A percentile compares a stretch with the other conserved stretches of the same genome.
These are phyloP conservation scores for Pythium rishiriense DNA, from an alignment of 352 stramenopile species.

Conservation along the genomic window DNA sequence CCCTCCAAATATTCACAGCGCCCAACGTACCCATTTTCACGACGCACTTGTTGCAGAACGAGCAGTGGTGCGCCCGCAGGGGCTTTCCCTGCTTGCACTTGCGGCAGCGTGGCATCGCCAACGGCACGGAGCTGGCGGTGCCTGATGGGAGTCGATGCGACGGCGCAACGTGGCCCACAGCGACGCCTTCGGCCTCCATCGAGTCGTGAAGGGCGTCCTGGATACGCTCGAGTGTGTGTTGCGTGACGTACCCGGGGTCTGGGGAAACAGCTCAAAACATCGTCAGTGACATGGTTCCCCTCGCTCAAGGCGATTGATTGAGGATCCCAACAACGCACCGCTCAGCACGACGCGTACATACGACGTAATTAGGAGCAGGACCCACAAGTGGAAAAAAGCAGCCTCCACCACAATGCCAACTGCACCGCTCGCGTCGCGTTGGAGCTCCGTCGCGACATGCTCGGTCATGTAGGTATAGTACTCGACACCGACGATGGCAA, in stretches of 20 bases:
- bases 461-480: slow-evolving; percentile 66
- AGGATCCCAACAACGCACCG: slow-evolving; percentile 34
- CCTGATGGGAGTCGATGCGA: slow-evolving; percentile 8
- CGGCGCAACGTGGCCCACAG: slow-evolving; percentile 5
- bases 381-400: slow-evolving; percentile 60
- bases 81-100: slow-evolving; percentile 75
- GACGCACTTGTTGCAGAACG: slow-evolving; percentile 84
- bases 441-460: slow-evolving; percentile 45
- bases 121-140: neutral
- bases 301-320: too few relatives aligned
- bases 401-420: slow-evolving; percentile 35
- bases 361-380: slow-evolving; percentile 46
- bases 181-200: slow-evolving; percentile 45
- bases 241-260: slow-evolving; percentile 84
- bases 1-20: neutral
- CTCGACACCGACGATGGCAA: slow-evolving; percentile 59
- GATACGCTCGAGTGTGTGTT: slow-evolving; percentile 54
- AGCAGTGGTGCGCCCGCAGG: slow-evolving; percentile 84
- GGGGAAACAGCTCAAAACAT: neutral
- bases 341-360: slow-evolving; percentile 80
- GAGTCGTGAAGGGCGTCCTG: slow-evolving; percentile 61
- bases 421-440: slow-evolving; percentile 23
- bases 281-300: too few relatives aligned
- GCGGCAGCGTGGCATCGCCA: slow-evolving; percentile 41
- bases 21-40: slow-evolving; percentile 73